Base-by-base conservation (phyloP, 345 rosid genomes). In the Gossypium arboreum region DNA sequence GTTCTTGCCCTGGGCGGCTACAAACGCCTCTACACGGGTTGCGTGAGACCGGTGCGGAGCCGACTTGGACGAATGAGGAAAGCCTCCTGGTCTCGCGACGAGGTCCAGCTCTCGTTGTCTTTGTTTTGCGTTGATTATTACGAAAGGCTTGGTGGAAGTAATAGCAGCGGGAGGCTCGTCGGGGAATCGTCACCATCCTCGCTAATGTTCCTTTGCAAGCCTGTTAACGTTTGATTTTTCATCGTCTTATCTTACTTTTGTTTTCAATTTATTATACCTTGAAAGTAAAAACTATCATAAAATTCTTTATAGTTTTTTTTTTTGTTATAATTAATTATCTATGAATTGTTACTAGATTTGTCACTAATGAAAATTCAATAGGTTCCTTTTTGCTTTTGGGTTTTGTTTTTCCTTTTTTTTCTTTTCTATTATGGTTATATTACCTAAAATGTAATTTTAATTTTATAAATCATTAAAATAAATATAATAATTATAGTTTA, bases 1-100 rank as follows among this genome's bases (percentile, higher is more conserved):
- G 88, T 94, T 43, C 81, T 81, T 5, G 94, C 98, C 24, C 97
- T 94, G 13, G 98, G 98, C 9, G 98, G 98, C 8, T 90, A 88
- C 82, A 82, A 89, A 82, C 81, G 90, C 67, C 98, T 94, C 65
- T 94, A 94, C 90, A 85, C 89, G 91, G 83, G 86, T 10, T 91
- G 94, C 79, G 78, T 94, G 61, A 83, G 87, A 24, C 97, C 97
- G 0, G 90, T 87, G 41, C 88, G 87, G 18, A 77, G 83, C 57
- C 84, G 93, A 29, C 88, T 68, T 67, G 80, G 75, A 12, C 69
- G 82, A 4, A 73, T 27, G 66, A 75, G 50, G 68, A 74, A 84
- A 61, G 74, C 55, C 67, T 74, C 9, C 58, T 84, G 88, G 92
- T 82, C 87, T 4, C 73, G 86, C n/a, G 91, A 90, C 61, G 94